Evolutionary conservation across 306 rosid genomes (phyloP).

Genomic region (Vachellia collinsii): DNA sequence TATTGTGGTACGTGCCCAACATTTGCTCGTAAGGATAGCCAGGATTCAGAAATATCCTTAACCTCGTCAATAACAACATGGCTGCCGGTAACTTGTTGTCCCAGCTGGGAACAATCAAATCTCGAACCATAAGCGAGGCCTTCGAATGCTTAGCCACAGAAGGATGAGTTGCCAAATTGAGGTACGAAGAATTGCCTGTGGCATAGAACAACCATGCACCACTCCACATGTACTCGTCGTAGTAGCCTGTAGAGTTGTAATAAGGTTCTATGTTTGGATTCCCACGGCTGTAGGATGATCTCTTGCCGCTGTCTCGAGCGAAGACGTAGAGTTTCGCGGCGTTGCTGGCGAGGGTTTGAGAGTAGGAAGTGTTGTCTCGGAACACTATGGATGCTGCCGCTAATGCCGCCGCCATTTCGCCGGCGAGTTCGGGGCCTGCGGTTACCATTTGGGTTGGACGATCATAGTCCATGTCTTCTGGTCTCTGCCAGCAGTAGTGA

Average conservation of each 20-base stretch:
- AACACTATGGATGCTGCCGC: conserved; percentile 74
- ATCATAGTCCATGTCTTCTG: conserved; percentile 59
- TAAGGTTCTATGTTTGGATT: conserved; percentile 37
- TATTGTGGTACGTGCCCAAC: conserved; percentile 59
- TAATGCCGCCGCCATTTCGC: conserved; percentile 73
- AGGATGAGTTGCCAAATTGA: conserved; percentile 54
- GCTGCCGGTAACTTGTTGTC: conserved; percentile 64
- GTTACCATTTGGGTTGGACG: conserved; percentile 36
- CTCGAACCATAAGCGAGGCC: conserved; percentile 47
- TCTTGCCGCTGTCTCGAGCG: conserved; percentile 51
- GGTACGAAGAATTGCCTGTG: conserved; percentile 57
- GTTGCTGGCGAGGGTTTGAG: conserved; percentile 47
- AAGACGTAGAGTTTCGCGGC: conserved; percentile 56
- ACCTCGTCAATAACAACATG: conserved; percentile 63
- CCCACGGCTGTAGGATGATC: conserved; percentile 45
- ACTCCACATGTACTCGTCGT: conserved; percentile 75
- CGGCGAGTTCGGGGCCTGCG: conserved; percentile 67
- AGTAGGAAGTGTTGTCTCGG: conserved; percentile 50
- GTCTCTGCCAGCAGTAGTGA: conserved; percentile 65
- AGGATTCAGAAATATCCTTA: conserved; percentile 61
- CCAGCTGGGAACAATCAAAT: conserved; percentile 58
- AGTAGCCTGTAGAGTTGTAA: conserved; percentile 68
- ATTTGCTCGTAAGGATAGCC: conserved; percentile 71
- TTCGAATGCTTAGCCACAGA: conserved; percentile 39
- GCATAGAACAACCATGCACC: conserved; percentile 70